These are phyloP conservation scores for Candida arabinofermentans DNA, from an alignment of 805 yeast genomes.

Conservation along the genomic window DNA sequence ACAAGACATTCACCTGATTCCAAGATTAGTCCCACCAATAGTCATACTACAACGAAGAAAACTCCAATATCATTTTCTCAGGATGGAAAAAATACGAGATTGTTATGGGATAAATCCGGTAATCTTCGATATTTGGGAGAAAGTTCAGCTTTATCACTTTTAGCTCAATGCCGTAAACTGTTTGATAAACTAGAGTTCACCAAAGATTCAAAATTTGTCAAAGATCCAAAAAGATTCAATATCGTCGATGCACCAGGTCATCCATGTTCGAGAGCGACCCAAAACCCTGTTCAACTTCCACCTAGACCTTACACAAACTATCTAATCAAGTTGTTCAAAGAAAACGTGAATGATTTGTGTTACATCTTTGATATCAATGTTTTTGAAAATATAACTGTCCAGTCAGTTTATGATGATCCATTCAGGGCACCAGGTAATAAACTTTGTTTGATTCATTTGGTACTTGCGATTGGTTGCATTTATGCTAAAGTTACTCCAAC, in stretches of 20 bases:
- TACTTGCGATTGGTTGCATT: constrained; percentile 39
- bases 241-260: constrained; percentile 34
- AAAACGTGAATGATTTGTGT: constrained; percentile 37
- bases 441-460: constrained; percentile 35
- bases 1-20: background rate
- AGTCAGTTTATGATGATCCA: constrained; percentile 32
- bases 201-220: constrained; percentile 30
- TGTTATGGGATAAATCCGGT: constrained; percentile 34
- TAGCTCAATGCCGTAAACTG: constrained; percentile 37
- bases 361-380: constrained; percentile 37
- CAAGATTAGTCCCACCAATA: constrained; percentile 2
- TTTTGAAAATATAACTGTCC: constrained; percentile 27
- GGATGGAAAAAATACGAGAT: constrained; percentile 25
- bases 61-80: constrained; percentile 9
- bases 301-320: constrained; percentile 28
- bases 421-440: constrained; percentile 23
- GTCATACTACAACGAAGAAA: background rate
- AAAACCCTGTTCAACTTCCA: constrained; percentile 28
- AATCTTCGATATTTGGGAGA: constrained; percentile 39
- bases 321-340: constrained; percentile 31
- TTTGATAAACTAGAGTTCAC: constrained; percentile 25
- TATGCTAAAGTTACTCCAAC: constrained; percentile 25
- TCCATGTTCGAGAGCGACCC: constrained; percentile 13
- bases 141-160: constrained; percentile 37
- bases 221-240: constrained; percentile 34